These are phyloP conservation scores for Glycine soja DNA, from an alignment of 306 rosid species.

Conservation along the genomic window DNA sequence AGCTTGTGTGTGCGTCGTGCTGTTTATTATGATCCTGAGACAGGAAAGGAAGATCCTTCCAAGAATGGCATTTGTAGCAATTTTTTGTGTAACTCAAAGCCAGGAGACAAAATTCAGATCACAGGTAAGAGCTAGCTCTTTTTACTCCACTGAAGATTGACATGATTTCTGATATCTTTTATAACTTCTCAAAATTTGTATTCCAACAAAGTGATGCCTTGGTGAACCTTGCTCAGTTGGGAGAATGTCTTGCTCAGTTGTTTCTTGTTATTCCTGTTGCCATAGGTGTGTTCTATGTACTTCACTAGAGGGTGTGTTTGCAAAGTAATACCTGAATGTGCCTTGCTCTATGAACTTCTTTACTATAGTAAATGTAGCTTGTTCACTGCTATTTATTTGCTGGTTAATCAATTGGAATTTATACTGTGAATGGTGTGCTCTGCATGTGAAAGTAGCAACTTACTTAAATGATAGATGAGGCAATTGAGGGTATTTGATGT, in stretches of 20 bases:
- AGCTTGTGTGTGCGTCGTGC: slow-evolving; percentile 98
- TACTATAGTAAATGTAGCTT: neutral
- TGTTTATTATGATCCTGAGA: slow-evolving; percentile 88
- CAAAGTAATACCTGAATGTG: neutral
- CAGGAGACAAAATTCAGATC: slow-evolving; percentile 91
- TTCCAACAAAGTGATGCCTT: slow-evolving; percentile 1
- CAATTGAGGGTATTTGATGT: neutral
- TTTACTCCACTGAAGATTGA: slow-evolving; percentile 22
- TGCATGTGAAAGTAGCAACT: neutral
- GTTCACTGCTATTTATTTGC: slow-evolving; percentile 4
- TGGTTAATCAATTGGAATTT: slow-evolving; percentile 20
- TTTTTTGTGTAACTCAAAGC: slow-evolving; percentile 82
- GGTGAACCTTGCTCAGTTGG: neutral
- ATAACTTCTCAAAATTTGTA: slow-evolving; percentile 11
- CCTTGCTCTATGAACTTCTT: slow-evolving; percentile 2
- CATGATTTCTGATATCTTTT: slow-evolving; percentile 24
- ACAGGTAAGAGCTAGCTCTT: slow-evolving; percentile 66
- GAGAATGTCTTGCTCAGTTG: slow-evolving; percentile 9
- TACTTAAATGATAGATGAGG: neutral
- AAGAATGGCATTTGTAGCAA: slow-evolving; percentile 95
- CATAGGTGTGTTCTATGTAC: too few species aligned
- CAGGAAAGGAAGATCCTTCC: slow-evolving; percentile 92
- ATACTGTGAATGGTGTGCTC: neutral
- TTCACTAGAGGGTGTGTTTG: slow-evolving; percentile 1
- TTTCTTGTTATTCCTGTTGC: too few species aligned